Conservation (phyloP, 2,329 filamentous ascomycete species). For the Periconia sp. region DNA sequence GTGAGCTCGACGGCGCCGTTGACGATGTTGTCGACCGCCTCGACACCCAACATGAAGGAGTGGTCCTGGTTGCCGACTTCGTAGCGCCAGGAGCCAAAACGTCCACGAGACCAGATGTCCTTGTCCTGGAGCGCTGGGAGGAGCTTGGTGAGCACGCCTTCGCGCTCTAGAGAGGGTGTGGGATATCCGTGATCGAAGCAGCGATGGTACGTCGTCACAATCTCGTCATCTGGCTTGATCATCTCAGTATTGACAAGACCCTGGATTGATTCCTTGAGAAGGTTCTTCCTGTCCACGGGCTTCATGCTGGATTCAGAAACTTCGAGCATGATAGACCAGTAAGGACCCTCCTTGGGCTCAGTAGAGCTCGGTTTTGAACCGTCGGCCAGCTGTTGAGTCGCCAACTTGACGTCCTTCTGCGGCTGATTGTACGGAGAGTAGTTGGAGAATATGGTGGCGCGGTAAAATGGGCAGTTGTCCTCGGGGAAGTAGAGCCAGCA, state of each 20-base stretch:
- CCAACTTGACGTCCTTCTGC: constrained; percentile 77
- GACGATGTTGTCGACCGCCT: constrained; percentile 89
- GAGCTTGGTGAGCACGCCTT: constrained; percentile 89
- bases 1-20: constrained; percentile 90
- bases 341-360: constrained; percentile 83
- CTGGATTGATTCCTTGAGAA: constrained; percentile 91
- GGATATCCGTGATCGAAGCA: constrained; percentile 98
- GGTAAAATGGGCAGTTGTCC: constrained; percentile 98
- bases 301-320: constrained; percentile 96
- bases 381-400: constrained; percentile 83
- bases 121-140: constrained; percentile 89
- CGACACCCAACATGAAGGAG: constrained; percentile 95
- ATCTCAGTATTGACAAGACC: constrained; percentile 98
- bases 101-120: constrained; percentile 93
- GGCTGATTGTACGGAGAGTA: constrained; percentile 99
- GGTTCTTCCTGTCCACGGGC: constrained; percentile 83
- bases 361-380: constrained; percentile 78
- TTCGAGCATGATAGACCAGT: constrained; percentile 99
- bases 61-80: constrained; percentile 98
- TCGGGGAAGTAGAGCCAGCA: constrained; percentile 99
- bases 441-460: constrained; percentile 99
- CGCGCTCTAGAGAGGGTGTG: constrained; percentile 91
- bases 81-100: constrained; percentile 98
- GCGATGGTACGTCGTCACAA: constrained; percentile 97
- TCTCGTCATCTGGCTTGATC: constrained; percentile 88